Base-by-base conservation (phyloP, 768 basidiomycete species). In the Chalciporus pseudorubinellus region DNA sequence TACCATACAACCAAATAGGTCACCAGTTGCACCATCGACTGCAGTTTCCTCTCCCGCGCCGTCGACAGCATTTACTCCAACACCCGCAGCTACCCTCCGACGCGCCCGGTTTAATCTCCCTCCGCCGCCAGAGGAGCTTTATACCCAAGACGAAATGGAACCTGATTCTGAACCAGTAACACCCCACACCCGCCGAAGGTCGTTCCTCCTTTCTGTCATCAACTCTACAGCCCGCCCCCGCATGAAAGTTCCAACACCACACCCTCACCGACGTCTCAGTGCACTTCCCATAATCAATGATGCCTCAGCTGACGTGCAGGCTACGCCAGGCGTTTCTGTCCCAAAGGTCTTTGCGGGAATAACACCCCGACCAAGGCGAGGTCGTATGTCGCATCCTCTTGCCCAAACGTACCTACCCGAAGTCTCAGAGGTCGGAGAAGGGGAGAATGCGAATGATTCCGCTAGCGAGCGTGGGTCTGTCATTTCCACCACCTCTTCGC, bases 401-500 rank as follows among this genome's bases (percentile, higher is more conserved):
- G 75, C 85, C 4, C 83, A 84, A 51, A 67, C 74, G 3, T 75
- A 74, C 47, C 42, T 71, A 31, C 69, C 77, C 12, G 73, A 76
- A 1, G 50, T 38, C 8, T 71, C 74, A n/a, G 59, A 59, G 39
- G 58, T 50, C 18, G 61, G 66, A 43, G 62, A 61, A 16, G 65
- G 51, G 36, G 68, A 59, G 43, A 46, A 57, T 2, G 68, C 65
- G 3, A 14, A 78, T 48, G 83, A 84, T 51, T 72, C 75, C 13
- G 72, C 69, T 4, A 69, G 68, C 10, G 85, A 85, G 53, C 75
- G 79, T 36, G 80, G 76, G 0, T 92, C 91, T 1, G 83, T 87
- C 66, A 74, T 89, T 42, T 92, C 91, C 4, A 91, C 87, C 1
- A 81, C 88, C 1, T 92, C 91, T 1, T 93, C 93, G 20, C 89